A percentile compares a stretch with the other conserved stretches of the same genome.
These are phyloP conservation scores for Wickerhamomyces kurtzmanii DNA, from an alignment of 805 yeast genomes.

Conservation along the genomic window DNA sequence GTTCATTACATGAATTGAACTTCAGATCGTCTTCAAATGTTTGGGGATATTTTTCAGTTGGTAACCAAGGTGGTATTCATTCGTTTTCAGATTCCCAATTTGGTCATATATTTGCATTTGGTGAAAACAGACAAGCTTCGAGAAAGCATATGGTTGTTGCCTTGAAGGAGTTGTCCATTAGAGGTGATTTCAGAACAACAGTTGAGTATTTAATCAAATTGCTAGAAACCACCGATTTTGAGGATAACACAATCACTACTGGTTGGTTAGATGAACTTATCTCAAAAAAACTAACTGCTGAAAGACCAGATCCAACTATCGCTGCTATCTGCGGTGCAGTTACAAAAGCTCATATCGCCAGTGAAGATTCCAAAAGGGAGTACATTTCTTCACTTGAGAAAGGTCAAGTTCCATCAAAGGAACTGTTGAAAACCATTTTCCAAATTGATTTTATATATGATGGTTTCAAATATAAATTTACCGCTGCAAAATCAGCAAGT, in stretches of 20 bases:
- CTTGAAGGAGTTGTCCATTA: slow-evolving; percentile 85
- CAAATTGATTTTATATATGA: slow-evolving; percentile 95
- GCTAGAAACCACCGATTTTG: slow-evolving; percentile 93
- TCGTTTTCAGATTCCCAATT: slow-evolving; percentile 97
- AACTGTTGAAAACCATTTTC: slow-evolving; percentile 73
- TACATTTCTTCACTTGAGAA: slow-evolving; percentile 75
- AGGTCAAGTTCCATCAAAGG: slow-evolving; percentile 90
- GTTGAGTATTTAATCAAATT: slow-evolving; percentile 94
- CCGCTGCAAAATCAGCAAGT: slow-evolving; percentile 86
- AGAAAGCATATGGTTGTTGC: slow-evolving; percentile 99
- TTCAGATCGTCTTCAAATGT: slow-evolving; percentile 96
- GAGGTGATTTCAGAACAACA: slow-evolving; percentile 98
- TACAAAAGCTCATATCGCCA: slow-evolving; percentile 81
- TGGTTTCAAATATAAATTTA: slow-evolving; percentile 85
- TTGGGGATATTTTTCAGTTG: slow-evolving; percentile 99
- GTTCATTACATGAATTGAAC: slow-evolving; percentile 90
- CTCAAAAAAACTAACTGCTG: slow-evolving; percentile 88
- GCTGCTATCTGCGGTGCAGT: slow-evolving; percentile 98
- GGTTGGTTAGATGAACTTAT: slow-evolving; percentile 99
- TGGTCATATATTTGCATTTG: slow-evolving; percentile 98
- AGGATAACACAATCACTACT: slow-evolving; percentile 92
- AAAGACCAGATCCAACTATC: slow-evolving; percentile 84
- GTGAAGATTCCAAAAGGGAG: slow-evolving; percentile 59
- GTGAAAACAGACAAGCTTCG: slow-evolving; percentile 96
- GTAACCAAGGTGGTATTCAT: slow-evolving; percentile 94